A percentile compares a stretch with the other conserved stretches of the same genome.
These are phyloP conservation scores for Stagonosporopsis vannaccii DNA, from an alignment of 2,329 filamentous ascomycete genomes.

Conservation along the genomic window DNA sequence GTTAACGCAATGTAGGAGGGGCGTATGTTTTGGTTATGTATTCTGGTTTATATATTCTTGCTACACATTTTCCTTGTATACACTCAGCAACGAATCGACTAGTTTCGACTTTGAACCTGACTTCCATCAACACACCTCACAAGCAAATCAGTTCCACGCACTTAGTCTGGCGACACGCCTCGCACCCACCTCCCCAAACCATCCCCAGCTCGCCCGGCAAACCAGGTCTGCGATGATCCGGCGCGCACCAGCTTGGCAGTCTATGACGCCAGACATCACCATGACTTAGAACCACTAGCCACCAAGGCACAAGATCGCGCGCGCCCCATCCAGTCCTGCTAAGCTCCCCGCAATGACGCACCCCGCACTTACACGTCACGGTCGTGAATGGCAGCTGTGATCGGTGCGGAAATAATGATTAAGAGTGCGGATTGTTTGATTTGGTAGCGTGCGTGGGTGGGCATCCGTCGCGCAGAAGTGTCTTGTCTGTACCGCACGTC, in stretches of 20 bases:
- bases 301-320: not conserved
- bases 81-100: not conserved
- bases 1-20: slow-evolving; percentile 5
- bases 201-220: not conserved
- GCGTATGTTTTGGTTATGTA: not conserved
- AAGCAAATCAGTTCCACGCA: not conserved
- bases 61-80: not conserved
- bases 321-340: not conserved
- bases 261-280: slow-evolving; percentile 10
- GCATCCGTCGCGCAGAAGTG: too few species aligned
- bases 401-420: not conserved
- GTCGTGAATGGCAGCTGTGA: not conserved
- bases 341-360: slow-evolving; percentile 1
- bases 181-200: not conserved
- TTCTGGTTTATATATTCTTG: not conserved
- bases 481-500: too few species aligned
- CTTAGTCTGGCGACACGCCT: not conserved
- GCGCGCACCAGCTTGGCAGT: not conserved
- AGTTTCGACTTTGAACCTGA: not conserved
- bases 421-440: not conserved
- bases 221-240: not conserved
- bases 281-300: not conserved
- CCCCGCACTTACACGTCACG: not conserved
- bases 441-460: too few species aligned
- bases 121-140: not conserved